A percentile compares a stretch with the other conserved stretches of the same genome.
Evolutionary conservation across 192 early-diverging fungal species (phyloP).

Genomic region (Piromyces finnis): DNA sequence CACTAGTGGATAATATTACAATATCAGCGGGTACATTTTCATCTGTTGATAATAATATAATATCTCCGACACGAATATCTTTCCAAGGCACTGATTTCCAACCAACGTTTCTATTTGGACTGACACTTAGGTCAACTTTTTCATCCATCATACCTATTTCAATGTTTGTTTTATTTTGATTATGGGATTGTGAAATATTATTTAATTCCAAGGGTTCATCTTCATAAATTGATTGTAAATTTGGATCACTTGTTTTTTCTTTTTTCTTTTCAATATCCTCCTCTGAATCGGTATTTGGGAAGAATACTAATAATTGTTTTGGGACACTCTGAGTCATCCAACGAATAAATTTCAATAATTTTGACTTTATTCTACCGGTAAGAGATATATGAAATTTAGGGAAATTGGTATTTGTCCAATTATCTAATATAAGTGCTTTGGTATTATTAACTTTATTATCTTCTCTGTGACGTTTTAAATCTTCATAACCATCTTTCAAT

Average conservation of each 20-base stretch:
- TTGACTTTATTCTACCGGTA: not conserved
- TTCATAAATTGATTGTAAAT: not conserved
- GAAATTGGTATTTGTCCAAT: slow-evolving; percentile 44
- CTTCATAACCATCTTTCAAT: slow-evolving; percentile 77
- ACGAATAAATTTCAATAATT: not conserved
- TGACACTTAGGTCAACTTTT: too few species aligned
- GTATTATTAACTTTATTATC: slow-evolving; percentile 71
- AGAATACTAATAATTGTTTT: not conserved
- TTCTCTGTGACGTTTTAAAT: slow-evolving; percentile 66
- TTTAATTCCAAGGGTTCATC: not conserved
- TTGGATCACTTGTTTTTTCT: not conserved
- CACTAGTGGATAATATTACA: slow-evolving; percentile 67
- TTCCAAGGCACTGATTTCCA: slow-evolving; percentile 40
- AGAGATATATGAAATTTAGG: slow-evolving; percentile 1
- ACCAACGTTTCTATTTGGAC: not conserved
- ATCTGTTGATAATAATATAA: slow-evolving; percentile 63
- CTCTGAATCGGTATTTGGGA: too few species aligned
- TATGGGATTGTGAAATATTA: too few species aligned
- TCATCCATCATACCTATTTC: too few species aligned
- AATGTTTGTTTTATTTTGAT: too few species aligned
- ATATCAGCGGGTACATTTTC: slow-evolving; percentile 84
- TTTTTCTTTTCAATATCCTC: not conserved
- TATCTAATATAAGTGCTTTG: slow-evolving; percentile 27
- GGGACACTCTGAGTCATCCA: not conserved
- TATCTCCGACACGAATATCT: slow-evolving; percentile 72